Evolutionary conservation across 768 basidiomycete genomes (phyloP).

Genomic region (Melanogaster broomeanus): DNA sequence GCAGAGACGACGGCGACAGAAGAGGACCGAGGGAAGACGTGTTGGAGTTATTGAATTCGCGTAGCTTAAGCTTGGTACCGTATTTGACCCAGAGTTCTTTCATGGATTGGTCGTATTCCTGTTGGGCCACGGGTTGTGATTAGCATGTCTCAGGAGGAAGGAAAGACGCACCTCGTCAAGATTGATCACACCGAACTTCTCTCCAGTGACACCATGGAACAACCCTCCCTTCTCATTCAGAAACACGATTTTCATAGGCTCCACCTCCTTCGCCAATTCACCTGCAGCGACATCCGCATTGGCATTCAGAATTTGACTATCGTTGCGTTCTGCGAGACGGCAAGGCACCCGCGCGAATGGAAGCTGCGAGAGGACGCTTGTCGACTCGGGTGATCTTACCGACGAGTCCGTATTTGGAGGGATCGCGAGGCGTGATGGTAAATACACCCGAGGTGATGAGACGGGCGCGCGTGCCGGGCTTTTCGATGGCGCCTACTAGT

Average conservation of each 20-base stretch:
- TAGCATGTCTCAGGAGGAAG: neutral
- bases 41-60: conserved; percentile 99
- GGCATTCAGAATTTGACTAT: conserved; percentile 98
- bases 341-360: conserved; percentile 93
- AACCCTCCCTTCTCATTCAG: conserved; percentile 98
- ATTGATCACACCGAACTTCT: conserved; percentile 96
- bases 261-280: conserved; percentile 95
- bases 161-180: conserved; percentile 75
- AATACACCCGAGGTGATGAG: conserved; percentile 99
- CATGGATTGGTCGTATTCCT: conserved; percentile 97
- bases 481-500: conserved; percentile 90
- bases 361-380: conserved; percentile 94
- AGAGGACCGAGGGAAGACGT: conserved; percentile 96
- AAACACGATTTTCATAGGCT: conserved; percentile 98
- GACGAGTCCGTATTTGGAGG: conserved; percentile 92
- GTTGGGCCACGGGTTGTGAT: neutral
- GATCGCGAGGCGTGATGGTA: conserved; percentile 94
- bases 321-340: conserved; percentile 93
- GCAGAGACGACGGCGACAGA: conserved; percentile 98
- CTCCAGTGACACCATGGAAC: conserved; percentile 95
- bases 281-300: conserved; percentile 99
- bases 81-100: conserved; percentile 99
- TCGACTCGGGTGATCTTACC: conserved; percentile 95
- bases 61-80: conserved; percentile 97
- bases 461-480: conserved; percentile 94